Evolutionary conservation across 2,329 filamentous ascomycete genomes (phyloP).

Genomic region (Phialophora tarda): DNA sequence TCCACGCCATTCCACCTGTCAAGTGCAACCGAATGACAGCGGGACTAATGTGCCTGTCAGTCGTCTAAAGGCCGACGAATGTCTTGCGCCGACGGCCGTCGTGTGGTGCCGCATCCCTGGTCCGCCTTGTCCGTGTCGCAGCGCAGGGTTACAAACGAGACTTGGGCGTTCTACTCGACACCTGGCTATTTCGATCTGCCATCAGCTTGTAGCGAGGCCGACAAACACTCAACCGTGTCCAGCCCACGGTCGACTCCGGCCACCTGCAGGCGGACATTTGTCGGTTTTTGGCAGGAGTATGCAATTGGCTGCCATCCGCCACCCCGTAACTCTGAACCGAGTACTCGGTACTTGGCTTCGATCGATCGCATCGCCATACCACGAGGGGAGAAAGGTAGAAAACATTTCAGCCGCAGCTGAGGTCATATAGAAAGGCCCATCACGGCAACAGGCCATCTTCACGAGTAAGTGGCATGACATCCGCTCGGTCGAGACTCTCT

Average conservation of each 20-base stretch:
- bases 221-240: not conserved
- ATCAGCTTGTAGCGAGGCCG: not conserved
- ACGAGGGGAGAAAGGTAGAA: not conserved
- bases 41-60: not conserved
- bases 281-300: no score
- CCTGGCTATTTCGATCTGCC: not conserved
- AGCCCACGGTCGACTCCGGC: not conserved
- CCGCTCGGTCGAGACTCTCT: not conserved
- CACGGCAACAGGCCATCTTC: not conserved
- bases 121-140: not conserved
- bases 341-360: no score
- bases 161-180: no score
- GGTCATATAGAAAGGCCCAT: not conserved
- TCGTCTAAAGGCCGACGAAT: no score
- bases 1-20: not conserved
- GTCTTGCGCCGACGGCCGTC: not conserved
- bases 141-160: not conserved
- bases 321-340: no score
- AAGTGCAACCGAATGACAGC: not conserved
- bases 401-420: not conserved
- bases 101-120: not conserved
- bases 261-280: not conserved
- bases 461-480: not conserved
- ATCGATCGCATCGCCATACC: no score
- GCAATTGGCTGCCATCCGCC: not conserved